These are phyloP conservation scores for Auriscalpium orientale DNA, from an alignment of 768 basidiomycete genomes.

Conservation along the genomic window DNA sequence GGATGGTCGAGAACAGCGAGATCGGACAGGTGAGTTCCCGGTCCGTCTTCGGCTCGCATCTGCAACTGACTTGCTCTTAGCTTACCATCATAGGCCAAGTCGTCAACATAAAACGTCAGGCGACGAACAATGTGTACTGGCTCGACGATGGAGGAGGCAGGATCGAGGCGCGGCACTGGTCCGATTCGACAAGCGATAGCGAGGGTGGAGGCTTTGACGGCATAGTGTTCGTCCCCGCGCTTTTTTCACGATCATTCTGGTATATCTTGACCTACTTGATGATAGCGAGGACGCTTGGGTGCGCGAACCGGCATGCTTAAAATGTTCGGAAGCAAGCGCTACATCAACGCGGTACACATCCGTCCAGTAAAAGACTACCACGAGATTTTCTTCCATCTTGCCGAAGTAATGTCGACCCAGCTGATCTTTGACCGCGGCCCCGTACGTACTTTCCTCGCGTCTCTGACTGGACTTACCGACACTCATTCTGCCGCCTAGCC, in stretches of 20 bases:
- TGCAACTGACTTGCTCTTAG: constrained; percentile 27
- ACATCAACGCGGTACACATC: constrained; percentile 74
- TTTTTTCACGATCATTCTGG: neutral
- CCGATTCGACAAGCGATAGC: constrained; percentile 55
- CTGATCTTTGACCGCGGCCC: constrained; percentile 60
- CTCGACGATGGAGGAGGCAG: constrained; percentile 84
- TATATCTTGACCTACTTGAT: neutral
- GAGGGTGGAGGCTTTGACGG: constrained; percentile 42
- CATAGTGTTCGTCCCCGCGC: constrained; percentile 31
- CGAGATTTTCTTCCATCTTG: constrained; percentile 76
- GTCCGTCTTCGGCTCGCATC: neutral
- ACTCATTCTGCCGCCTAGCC: neutral
- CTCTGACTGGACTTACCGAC: neutral
- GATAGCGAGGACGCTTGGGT: constrained; percentile 70
- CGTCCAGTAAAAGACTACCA: constrained; percentile 59
- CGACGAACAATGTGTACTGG: constrained; percentile 74
- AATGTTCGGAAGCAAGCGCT: constrained; percentile 70
- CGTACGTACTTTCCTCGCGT: constrained; percentile 30
- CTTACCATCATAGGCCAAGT: constrained; percentile 72
- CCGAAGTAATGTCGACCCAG: constrained; percentile 67
- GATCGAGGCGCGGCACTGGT: constrained; percentile 78
- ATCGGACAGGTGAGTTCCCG: constrained; percentile 59
- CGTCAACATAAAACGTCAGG: constrained; percentile 53
- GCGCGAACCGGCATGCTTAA: constrained; percentile 74
- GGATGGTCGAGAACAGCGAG: constrained; percentile 73